phyloP scores from a whole-genome alignment of 768 basidiomycete species.

The Macrolepiota dolichaula region DNA sequence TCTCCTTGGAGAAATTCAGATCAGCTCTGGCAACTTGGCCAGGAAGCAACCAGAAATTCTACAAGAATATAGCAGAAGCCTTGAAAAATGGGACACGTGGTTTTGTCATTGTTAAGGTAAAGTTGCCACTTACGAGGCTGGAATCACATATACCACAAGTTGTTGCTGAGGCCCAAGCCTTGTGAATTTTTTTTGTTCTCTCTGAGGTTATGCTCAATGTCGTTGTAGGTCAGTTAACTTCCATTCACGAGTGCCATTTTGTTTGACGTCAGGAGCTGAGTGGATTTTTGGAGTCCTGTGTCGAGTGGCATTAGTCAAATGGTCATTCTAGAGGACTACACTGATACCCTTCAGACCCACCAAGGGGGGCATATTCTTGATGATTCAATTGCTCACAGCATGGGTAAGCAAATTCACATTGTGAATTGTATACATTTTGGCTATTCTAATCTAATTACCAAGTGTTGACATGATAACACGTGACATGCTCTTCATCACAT shows the following conservation, averaged over 20 bases:
- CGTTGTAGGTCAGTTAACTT: too few relatives aligned
- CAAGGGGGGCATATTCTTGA: not conserved
- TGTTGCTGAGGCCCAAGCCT: not conserved
- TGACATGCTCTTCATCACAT: too few relatives aligned
- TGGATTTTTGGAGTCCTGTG: not conserved
- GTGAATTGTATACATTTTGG: not conserved
- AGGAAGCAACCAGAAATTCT: too few relatives aligned
- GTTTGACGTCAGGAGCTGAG: not conserved
- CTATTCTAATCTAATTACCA: too few relatives aligned
- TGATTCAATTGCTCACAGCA: not conserved
- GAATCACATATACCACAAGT: not conserved
- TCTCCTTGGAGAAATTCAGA: too few relatives aligned
- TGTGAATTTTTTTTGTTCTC: not conserved
- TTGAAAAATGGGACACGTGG: not conserved
- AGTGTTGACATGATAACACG: too few relatives aligned
- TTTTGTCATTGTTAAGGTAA: not conserved
- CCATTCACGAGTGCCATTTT: not conserved
- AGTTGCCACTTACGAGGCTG: not conserved
- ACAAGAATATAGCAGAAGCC: too few relatives aligned
- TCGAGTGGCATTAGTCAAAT: not conserved
- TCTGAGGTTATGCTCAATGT: not conserved
- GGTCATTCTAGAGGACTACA: not conserved
- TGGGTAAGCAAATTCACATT: not conserved
- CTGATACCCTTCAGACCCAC: not conserved
- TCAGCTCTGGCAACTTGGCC: too few relatives aligned